Evolutionary conservation across 2,329 filamentous ascomycete species (phyloP).

Genomic region (Xylaria sp.): DNA sequence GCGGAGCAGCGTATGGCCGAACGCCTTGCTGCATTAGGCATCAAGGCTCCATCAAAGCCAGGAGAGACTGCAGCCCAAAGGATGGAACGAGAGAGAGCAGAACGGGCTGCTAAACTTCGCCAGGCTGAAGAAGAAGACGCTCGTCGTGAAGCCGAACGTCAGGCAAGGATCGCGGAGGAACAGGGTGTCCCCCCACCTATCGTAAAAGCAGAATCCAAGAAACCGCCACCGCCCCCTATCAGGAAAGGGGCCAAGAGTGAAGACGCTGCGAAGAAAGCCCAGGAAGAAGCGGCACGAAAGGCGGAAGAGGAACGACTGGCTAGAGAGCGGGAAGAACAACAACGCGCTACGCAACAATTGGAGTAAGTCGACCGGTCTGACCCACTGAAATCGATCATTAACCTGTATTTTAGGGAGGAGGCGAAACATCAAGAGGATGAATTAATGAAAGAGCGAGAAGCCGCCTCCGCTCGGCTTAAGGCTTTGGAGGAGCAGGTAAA

Average conservation of each 20-base stretch:
- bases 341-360: slow-evolving; percentile 76
- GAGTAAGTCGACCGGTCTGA: slow-evolving; percentile 73
- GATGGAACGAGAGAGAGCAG: slow-evolving; percentile 85
- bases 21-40: slow-evolving; percentile 89
- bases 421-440: slow-evolving; percentile 82
- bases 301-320: slow-evolving; percentile 73
- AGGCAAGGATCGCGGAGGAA: slow-evolving; percentile 84
- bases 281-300: slow-evolving; percentile 65
- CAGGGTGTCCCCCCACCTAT: slow-evolving; percentile 70
- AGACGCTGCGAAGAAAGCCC: slow-evolving; percentile 50
- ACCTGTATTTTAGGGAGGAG: slow-evolving; percentile 67
- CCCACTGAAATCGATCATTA: slow-evolving; percentile 29
- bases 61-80: slow-evolving; percentile 86
- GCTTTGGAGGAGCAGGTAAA: slow-evolving; percentile 94
- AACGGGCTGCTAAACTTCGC: slow-evolving; percentile 85
- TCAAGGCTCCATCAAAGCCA: slow-evolving; percentile 82
- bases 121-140: slow-evolving; percentile 96
- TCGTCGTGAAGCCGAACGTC: slow-evolving; percentile 85
- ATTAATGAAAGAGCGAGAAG: slow-evolving; percentile 80
- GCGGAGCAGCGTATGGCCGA: slow-evolving; percentile 98
- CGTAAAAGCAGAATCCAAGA: slow-evolving; percentile 63
- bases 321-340: slow-evolving; percentile 80
- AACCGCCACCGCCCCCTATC: slow-evolving; percentile 80
- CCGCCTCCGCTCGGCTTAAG: slow-evolving; percentile 82
- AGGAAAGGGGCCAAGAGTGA: slow-evolving; percentile 75